Base-by-base conservation (phyloP, 495 filamentous ascomycete species). In the Penicillium pancosmium region DNA sequence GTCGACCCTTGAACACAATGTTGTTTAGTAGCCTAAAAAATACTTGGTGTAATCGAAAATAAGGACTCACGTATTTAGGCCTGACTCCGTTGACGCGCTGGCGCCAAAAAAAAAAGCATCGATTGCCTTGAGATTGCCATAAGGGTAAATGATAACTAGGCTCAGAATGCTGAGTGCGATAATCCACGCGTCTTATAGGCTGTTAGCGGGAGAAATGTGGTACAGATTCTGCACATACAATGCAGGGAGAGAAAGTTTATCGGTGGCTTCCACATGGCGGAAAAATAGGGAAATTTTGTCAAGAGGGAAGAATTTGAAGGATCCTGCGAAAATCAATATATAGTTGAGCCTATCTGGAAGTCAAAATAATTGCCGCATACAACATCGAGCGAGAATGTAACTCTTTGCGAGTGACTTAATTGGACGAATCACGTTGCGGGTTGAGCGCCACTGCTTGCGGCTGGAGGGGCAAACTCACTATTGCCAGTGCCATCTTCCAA, bases 191-290 rank as follows among this genome's bases (percentile, higher is more conserved):
- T 78, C 75, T 78, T n/a, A n/a, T n/a, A 50, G 41, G 54, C 13
- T 34, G 58, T 60, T 34, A 59, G 53, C 33, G 23, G 4, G 23
- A 36, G 7, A 19, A 48, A 53, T 34, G 21, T 49, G 16, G 16
- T 49, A 25, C 44, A 10, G 38, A 35, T 31, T 38, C 6, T 43
- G 50, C 15, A 49, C 64, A 16, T 56, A 75, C 71, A 88, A 71
- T 88, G 83, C 53, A 90, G 60, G 2, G 85, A 86, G 68, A 93
- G 88, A 71, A 91, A 93, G 70, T 91, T 91, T 46, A 87, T 55
- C 0, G 62, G 61, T 23, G 66, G 58, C 57, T 65, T 70, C 69
- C 69, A 70, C 67, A 72, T 72, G 44, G 43, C 43, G 46, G 8
- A 44, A 44, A 44, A 44, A 44, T 44, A 11, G 41, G 18, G 41